These are phyloP conservation scores for Polychytrium aggregatum DNA, from an alignment of 192 early-diverging fungal species.

Conservation along the genomic window DNA sequence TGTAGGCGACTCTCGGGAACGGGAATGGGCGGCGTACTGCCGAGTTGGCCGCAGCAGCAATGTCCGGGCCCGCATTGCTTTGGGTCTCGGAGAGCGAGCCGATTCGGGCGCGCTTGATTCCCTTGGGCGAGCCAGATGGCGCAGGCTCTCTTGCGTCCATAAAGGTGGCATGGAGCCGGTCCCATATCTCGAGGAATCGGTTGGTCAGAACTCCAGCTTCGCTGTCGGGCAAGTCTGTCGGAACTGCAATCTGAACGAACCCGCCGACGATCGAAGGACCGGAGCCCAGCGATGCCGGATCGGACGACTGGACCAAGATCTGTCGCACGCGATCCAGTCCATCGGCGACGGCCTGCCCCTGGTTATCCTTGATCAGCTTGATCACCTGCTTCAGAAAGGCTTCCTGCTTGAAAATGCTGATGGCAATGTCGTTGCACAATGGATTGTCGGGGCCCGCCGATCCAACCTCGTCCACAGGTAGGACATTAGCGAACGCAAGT, in stretches of 20 bases:
- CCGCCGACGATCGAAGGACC: too few species aligned
- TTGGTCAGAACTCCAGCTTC: constrained; percentile 2
- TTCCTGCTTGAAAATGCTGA: constrained; percentile 60
- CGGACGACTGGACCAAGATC: constrained; percentile 2
- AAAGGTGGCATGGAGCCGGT: too few species aligned
- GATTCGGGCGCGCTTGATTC: too few species aligned
- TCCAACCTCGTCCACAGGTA: too few species aligned
- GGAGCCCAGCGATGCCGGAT: background rate
- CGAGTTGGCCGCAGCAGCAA: too few species aligned
- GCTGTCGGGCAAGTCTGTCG: background rate
- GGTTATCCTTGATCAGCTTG: constrained; percentile 25
- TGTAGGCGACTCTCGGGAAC: constrained; percentile 27
- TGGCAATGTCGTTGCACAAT: constrained; percentile 44
- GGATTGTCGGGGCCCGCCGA: too few species aligned
- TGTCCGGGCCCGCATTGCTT: background rate
- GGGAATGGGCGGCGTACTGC: constrained; percentile 23
- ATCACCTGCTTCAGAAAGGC: constrained; percentile 43
- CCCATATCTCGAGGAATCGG: constrained; percentile 17
- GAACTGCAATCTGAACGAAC: constrained; percentile 28
- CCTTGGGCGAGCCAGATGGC: background rate
- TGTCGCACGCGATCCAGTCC: constrained; percentile 6
- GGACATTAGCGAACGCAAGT: too few species aligned
- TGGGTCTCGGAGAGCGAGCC: background rate
- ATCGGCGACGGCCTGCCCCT: constrained; percentile 1
- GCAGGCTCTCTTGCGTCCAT: too few species aligned